These are phyloP conservation scores for Mycosphaerelloides madeirae DNA, from an alignment of 2,329 filamentous ascomycete genomes.

Conservation along the genomic window DNA sequence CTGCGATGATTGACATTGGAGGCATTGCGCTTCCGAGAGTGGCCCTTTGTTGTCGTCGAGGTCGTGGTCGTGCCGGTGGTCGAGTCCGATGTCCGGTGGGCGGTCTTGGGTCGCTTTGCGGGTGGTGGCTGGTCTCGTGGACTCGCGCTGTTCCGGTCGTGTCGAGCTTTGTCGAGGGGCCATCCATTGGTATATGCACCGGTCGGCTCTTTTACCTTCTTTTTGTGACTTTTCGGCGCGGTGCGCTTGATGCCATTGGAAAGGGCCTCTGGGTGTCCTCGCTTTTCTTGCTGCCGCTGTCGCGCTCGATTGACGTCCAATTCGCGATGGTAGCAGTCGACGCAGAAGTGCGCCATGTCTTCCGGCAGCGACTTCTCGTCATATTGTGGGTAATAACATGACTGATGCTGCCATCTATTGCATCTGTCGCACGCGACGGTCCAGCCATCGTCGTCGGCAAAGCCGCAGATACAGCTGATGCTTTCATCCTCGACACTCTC, in stretches of 20 bases:
- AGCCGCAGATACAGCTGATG: slow-evolving; percentile 97
- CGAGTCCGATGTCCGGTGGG: slow-evolving; percentile 73
- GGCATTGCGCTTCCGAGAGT: slow-evolving; percentile 57
- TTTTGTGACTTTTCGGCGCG: slow-evolving; percentile 78
- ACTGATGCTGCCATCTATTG: slow-evolving; percentile 97
- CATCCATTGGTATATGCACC: slow-evolving; percentile 62
- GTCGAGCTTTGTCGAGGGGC: slow-evolving; percentile 55
- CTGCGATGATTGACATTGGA: slow-evolving; percentile 57
- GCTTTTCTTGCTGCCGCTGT: slow-evolving; percentile 35
- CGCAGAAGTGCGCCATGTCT: slow-evolving; percentile 68
- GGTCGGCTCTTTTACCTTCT: slow-evolving; percentile 68
- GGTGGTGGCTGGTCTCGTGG: slow-evolving; percentile 54
- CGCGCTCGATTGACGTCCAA: slow-evolving; percentile 71
- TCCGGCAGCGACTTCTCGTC: slow-evolving; percentile 59
- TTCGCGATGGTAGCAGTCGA: slow-evolving; percentile 75
- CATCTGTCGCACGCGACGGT: slow-evolving; percentile 95
- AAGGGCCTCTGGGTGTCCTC: slow-evolving; percentile 54
- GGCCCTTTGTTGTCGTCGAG: slow-evolving; percentile 58
- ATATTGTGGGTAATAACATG: slow-evolving; percentile 83
- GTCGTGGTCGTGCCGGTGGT: slow-evolving; percentile 62
- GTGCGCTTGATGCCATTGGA: slow-evolving; percentile 60
- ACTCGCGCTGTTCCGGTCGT: slow-evolving; percentile 48
- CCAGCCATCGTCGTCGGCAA: slow-evolving; percentile 90
- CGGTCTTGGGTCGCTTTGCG: slow-evolving; percentile 74
- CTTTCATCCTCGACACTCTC: slow-evolving; percentile 62